Evolutionary conservation across 805 yeast species (phyloP), one percentile per base, ranked within the genome.

Genomic region (Maudiozyma serrabonitensis): DNA sequence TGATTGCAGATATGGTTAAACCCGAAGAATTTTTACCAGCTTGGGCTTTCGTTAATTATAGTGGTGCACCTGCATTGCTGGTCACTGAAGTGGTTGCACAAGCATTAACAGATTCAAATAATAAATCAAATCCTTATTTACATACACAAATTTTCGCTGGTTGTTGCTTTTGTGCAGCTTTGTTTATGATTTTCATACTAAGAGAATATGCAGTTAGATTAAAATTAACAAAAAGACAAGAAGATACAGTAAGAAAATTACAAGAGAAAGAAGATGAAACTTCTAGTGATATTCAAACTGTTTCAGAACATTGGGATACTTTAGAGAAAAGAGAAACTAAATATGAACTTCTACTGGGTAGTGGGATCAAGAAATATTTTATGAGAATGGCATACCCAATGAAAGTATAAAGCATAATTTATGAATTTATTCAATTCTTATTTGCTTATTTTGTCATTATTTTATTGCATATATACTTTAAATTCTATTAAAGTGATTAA

Each of bases 101-200:
- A 50, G 71, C 78, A 2, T 59, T 80, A 44, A 69, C 70, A 46
- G 66, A 59, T n/a, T 46, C 57, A 11, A 38, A 55, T 2, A 44
- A 50, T 11, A 52, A 54, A 7, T 50, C 49, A 6, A 67, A 63
- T 28, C 85, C 87, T 2, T 82, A 75, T 55, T 63, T 76, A 35
- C 74, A 81, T 54, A 72, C 84, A 1, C 87, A 82, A 57, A 69
- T 81, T 1, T 81, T 80, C 59, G 74, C 80, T 4, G 87, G 85
- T 2, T 57, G 71, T 18, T 62, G 75, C 43, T 75, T 74, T 53
- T 58, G 74, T n/a, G 63, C 63, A 11, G 75, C 75, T 0, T 57
- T 74, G 11, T 6, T 78, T 2, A 50, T 78, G 26, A 63, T 75
- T 48, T 50, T 78, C 1, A 65, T 77, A 0, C 66, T 79, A 19